phyloP scores from a whole-genome alignment of 1,284 basidiomycete genomes.

The Sutorius eximius region DNA sequence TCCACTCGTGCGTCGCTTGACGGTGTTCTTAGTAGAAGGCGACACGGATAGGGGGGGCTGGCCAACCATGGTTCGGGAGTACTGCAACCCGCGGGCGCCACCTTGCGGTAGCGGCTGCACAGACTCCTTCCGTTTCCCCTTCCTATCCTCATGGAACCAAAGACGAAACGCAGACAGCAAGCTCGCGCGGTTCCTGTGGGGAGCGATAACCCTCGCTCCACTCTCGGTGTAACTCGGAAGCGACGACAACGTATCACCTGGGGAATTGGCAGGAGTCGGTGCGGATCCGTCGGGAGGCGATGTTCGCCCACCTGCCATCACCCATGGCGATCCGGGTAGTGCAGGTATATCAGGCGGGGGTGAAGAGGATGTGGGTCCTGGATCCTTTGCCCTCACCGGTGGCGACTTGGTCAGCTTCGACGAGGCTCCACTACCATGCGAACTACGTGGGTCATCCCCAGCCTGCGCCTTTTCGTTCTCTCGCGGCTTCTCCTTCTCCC shows the following conservation, averaged over 20 bases:
- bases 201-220: conserved; percentile 34
- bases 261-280: conserved; percentile 55
- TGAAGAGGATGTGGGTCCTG: conserved; percentile 32
- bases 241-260: conserved; percentile 53
- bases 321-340: conserved; percentile 66
- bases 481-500: conserved; percentile 40
- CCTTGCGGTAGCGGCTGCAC: conserved; percentile 33
- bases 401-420: conserved; percentile 70
- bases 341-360: conserved; percentile 52
- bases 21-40: conserved; percentile 35
- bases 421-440: conserved; percentile 55
- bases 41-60: conserved; percentile 20
- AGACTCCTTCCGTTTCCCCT: conserved; percentile 67
- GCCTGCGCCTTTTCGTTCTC: conserved; percentile 45
- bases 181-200: conserved; percentile 62
- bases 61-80: conserved; percentile 28
- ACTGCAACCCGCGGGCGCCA: conserved; percentile 20
- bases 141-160: conserved; percentile 81
- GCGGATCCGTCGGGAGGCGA: conserved; percentile 37
- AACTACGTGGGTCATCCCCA: conserved; percentile 60
- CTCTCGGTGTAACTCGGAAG: conserved; percentile 52
- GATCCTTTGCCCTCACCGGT: conserved; percentile 55
- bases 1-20: conserved; percentile 50
- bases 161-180: conserved; percentile 69
- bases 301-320: conserved; percentile 51